Base-by-base conservation (phyloP, 192 early-diverging fungal species). In the Coemansia sp. region DNA sequence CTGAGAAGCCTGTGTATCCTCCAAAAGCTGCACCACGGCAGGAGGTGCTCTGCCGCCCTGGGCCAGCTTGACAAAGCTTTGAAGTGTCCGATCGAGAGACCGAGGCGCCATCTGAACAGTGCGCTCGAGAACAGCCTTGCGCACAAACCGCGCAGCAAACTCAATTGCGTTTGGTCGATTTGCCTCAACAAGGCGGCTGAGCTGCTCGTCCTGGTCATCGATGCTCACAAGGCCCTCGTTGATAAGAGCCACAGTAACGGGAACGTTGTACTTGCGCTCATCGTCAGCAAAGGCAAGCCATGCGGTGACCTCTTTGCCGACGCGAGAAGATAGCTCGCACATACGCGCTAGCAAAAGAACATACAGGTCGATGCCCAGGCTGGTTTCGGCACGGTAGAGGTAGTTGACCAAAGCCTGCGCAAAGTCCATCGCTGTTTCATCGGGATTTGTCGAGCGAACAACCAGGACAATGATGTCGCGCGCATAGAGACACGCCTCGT, bases 231-330 rank as follows among this genome's bases (percentile, higher is more conserved):
- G 81, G 1, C 90, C 84, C 12, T 91, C 90, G 63, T 91, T 89
- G 67, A 97, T 90, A 45, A 99, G 84, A 8, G 91, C 88, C 18
- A 92, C 78, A 1, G 94, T 92, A 1, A 93, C 93, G 9, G 90
- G 86, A 2, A 97, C 93, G 65, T 94, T 94, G 69, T 90, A 92
- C 75, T 97, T 95, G 70, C 95, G 93, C 78, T 97, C 97, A 70
- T 99, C 98, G 63, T 96, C 94, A 3, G 92, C 89, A 81, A 94
- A 96, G 28, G 95, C 86, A 18, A 99, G 76, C 98, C 98, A 99
- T 37, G 88, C 87, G 11, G 88, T 91, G 33, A 98, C 92, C 73
- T 98, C 95, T 61, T 91, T 90, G 15, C 85, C 87, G 8, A 94
- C 90, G 37, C 88, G 88, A 55, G 85, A 86, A 0, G 98, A 96